Base-by-base conservation (phyloP, 1,139 yeast species). In the Trichomonascaceae sp. region DNA sequence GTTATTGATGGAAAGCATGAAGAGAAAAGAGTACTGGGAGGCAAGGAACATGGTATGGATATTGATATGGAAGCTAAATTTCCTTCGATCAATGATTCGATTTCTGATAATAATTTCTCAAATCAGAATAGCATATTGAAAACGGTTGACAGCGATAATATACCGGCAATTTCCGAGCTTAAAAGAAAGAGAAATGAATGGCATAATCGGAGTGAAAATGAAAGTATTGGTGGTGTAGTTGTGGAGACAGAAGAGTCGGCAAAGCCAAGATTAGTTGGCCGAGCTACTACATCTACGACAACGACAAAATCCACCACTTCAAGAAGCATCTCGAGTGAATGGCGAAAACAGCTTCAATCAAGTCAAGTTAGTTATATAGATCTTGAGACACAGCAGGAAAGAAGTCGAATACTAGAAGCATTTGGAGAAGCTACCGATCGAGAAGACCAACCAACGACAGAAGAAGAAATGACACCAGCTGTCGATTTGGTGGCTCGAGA, bases 1-100 rank as follows among this genome's bases (percentile, higher is more conserved):
- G 76, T 76, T n/a, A 76, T 80, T n/a, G 67, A 61, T 49, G 66
- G 65, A 2, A 56, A 53, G 41, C 60, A 59, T 30, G 24, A 47
- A 9, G 51, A 45, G n/a, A 53, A 48, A 6, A 24, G 57, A 19
- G 45, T 18, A 2, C 18, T 53, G 3, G 27, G 45, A 20, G 24
- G 50, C 12, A 50, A 45, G 47, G 24, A 44, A 9, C 32, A 18
- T 3, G 22, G 17, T 5, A 20, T 36, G 3, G 18, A 47, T 20
- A 17, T 41, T 17, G 36, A 19, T 19, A 38, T 32, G 5, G 19
- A 43, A 38, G 18, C 58, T 27, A 18, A 45, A 48, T 30, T 43
- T 43, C 43, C 38, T 13, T 18, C 36, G 10, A 24, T 22, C 5
- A 17, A 50, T 13, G 47, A 44, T 18, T 44, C 47, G 36, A 48